Evolutionary conservation across 345 rosid genomes (phyloP).

Genomic region (Cardamine resedifolia): DNA sequence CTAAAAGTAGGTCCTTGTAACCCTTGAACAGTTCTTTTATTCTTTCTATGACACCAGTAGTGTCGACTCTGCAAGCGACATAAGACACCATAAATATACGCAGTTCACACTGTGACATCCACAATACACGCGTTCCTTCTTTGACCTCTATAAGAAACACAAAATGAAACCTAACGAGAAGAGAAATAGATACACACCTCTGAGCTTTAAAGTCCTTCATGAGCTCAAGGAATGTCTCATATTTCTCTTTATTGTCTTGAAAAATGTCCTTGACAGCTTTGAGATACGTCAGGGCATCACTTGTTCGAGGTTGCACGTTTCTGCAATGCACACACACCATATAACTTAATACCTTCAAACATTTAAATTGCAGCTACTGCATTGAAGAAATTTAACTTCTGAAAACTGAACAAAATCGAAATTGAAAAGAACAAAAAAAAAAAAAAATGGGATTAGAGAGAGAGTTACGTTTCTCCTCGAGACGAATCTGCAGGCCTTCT

Average conservation of each 20-base stretch:
- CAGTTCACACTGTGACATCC: neutral
- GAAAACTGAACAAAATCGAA: slow-evolving; percentile 5
- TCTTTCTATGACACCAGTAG: slow-evolving; percentile 78
- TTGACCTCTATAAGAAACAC: neutral
- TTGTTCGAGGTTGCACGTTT: slow-evolving; percentile 58
- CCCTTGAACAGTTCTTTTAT: slow-evolving; percentile 92
- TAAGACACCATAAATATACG: slow-evolving; percentile 17
- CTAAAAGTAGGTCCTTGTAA: slow-evolving; percentile 73
- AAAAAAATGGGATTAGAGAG: slow-evolving; percentile 5
- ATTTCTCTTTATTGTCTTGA: slow-evolving; percentile 76
- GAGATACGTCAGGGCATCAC: slow-evolving; percentile 83
- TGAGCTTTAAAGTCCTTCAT: slow-evolving; percentile 97
- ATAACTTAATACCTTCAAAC: slow-evolving; percentile 6
- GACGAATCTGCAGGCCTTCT: slow-evolving; percentile 61
- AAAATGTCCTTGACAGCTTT: slow-evolving; percentile 79
- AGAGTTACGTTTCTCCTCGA: slow-evolving; percentile 72
- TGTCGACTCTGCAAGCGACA: slow-evolving; percentile 62
- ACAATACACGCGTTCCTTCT: neutral
- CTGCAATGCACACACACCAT: slow-evolving; percentile 45
- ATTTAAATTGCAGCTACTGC: slow-evolving; percentile 11
- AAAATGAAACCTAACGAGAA: slow-evolving; percentile 15
- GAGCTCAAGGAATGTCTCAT: slow-evolving; percentile 79
- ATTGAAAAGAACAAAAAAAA: neutral
- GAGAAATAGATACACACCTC: slow-evolving; percentile 54
- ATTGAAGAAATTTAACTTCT: neutral